Evolutionary conservation across 169 alveolate species (phyloP).

Genomic region (Plasmodium fragile): DNA sequence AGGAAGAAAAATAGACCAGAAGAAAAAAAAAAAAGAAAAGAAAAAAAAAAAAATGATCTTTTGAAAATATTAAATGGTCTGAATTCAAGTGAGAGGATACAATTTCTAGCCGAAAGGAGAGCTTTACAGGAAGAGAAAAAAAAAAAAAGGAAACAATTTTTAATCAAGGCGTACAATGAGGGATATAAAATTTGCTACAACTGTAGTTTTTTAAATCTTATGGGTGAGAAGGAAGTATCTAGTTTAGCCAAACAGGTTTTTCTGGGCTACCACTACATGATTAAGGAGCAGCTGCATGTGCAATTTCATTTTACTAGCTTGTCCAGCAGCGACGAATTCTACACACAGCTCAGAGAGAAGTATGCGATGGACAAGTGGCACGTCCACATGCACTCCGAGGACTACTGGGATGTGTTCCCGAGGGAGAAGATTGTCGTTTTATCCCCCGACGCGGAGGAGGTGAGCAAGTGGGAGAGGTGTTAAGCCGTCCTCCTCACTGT

Average conservation of each 20-base stretch:
- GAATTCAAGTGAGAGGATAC: conserved; percentile 71
- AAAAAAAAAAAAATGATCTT: conserved; percentile 32
- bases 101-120: conserved; percentile 74
- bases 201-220: conserved; percentile 76
- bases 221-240: conserved; percentile 81
- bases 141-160: conserved; percentile 61
- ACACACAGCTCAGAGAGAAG: conserved; percentile 58
- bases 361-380: conserved; percentile 78
- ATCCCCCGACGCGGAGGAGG: conserved; percentile 81
- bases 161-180: conserved; percentile 59
- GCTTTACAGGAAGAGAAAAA: conserved; percentile 65
- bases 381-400: conserved; percentile 69
- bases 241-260: conserved; percentile 80
- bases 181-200: conserved; percentile 81
- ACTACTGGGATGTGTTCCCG: conserved; percentile 80
- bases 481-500: neutral
- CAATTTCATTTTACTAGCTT: conserved; percentile 80
- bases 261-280: conserved; percentile 78
- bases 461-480: neutral
- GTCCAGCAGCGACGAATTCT: conserved; percentile 35
- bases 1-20: conserved; percentile 62
- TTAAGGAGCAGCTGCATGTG: conserved; percentile 72
- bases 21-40: conserved; percentile 61
- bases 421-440: conserved; percentile 78
- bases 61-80: conserved; percentile 59